Conservation (phyloP, 805 yeast species). For the Yamadazyma akitaensis region DNA sequence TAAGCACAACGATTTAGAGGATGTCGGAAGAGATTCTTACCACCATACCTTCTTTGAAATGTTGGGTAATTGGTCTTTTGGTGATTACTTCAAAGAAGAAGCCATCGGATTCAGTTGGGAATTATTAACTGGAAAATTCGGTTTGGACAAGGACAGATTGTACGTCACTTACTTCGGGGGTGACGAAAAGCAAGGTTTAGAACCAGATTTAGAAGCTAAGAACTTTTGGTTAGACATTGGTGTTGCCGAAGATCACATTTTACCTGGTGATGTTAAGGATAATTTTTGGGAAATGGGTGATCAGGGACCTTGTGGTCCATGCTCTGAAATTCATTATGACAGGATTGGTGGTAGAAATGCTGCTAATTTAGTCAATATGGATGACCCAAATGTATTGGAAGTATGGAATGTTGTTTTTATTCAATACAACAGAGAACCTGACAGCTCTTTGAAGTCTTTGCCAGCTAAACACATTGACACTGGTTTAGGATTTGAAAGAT, state of each 20-base stretch:
- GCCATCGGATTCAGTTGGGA: conserved; percentile 92
- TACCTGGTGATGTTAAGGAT: conserved; percentile 87
- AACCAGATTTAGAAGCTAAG: conserved; percentile 93
- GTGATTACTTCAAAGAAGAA: conserved; percentile 95
- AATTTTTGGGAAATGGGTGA: conserved; percentile 99
- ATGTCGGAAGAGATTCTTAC: conserved; percentile 96
- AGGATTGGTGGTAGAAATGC: conserved; percentile 99
- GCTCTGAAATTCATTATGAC: conserved; percentile 96
- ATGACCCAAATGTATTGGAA: conserved; percentile 97
- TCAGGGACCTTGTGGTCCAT: conserved; percentile 99
- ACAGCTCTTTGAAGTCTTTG: conserved; percentile 69
- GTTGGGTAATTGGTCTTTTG: conserved; percentile 99
- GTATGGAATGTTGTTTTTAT: conserved; percentile 98
- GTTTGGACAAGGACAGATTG: conserved; percentile 71
- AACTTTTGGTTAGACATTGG: conserved; percentile 84
- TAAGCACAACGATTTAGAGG: conserved; percentile 96
- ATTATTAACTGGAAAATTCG: conserved; percentile 79
- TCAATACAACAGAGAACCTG: conserved; percentile 93
- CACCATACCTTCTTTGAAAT: conserved; percentile 99
- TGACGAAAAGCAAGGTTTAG: conserved; percentile 74
- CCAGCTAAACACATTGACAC: conserved; percentile 97
- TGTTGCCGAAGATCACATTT: conserved; percentile 84
- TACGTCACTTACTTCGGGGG: conserved; percentile 98
- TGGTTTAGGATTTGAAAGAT: conserved; percentile 98
- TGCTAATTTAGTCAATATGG: conserved; percentile 82